Evolutionary conservation across 768 basidiomycete species (phyloP), one percentile per base, ranked within the genome.

Genomic region (Agaricus blazei): DNA sequence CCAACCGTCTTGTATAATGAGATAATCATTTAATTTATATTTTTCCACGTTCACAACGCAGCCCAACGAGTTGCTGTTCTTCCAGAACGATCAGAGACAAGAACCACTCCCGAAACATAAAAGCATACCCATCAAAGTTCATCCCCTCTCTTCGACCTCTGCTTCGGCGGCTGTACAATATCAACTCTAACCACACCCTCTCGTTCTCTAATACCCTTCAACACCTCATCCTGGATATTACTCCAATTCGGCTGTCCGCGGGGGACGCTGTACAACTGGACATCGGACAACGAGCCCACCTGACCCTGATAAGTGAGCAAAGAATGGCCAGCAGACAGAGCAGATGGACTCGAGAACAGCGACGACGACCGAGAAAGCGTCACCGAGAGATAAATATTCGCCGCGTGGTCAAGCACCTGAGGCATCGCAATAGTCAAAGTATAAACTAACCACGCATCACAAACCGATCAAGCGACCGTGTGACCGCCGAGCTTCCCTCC

Each of bases 211-310:
- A 56, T 3, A 4, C 19, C 48, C 19, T 24, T 14, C 41, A 56
- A 31, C 23, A 56, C 48, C 24, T 56, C 48, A 24, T 56, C 42
- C 9, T 56, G 54, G 4, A 56, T 56, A 7, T 44, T 49, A 24
- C 64, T 64, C 77, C 76, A 77, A 36, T 69, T 63, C 1, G 56
- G 60, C 51, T 72, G 74, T 3, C 5, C 34, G 7, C 34, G 34
- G 2, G 77, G 70, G 3, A 76, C 67, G 64, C 74, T 72, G 54
- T 78, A 64, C n/a, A 78, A 61, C 54, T 76, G 77, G 14, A 78
- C 75, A 57, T 78, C 75, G 14, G 65, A 54, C 56, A 79, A 58
- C 54, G 67, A 63, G 19, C 76, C 78, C 15, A 78, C 75, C 41
- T 67, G 68, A 4, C 77, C 75, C 1, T 76, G 65, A 51, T 75